phyloP scores from a whole-genome alignment of 768 basidiomycete genomes.

The Mycena vitilis region DNA sequence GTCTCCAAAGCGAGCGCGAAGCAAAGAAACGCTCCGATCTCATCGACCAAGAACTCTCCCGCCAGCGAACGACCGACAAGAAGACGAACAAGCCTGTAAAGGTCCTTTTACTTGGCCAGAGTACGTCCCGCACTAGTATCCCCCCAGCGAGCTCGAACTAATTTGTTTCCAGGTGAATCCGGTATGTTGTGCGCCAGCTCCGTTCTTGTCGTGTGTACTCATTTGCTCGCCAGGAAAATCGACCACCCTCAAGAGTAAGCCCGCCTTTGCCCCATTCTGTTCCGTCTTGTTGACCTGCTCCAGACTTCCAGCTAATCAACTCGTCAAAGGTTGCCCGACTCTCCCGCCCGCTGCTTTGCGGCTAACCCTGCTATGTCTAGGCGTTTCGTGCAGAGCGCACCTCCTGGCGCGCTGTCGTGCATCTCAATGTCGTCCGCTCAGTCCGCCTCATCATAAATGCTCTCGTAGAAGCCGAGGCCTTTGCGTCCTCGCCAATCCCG shows the following conservation, averaged over 20 bases:
- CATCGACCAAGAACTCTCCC: constrained; percentile 57
- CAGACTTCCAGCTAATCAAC: constrained; percentile 59
- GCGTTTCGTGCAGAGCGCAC: constrained; percentile 57
- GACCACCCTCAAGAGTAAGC: constrained; percentile 69
- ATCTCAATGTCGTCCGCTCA: constrained; percentile 63
- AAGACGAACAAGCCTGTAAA: constrained; percentile 51
- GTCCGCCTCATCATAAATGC: constrained; percentile 54
- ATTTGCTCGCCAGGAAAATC: constrained; percentile 59
- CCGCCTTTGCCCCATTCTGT: background rate
- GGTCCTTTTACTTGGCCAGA: constrained; percentile 60
- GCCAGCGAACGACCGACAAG: constrained; percentile 49
- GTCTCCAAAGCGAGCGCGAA: constrained; percentile 50
- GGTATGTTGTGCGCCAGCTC: constrained; percentile 44
- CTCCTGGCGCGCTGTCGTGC: constrained; percentile 61
- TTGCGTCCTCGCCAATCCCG: constrained; percentile 14
- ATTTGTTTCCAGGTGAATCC: constrained; percentile 47
- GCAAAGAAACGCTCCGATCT: constrained; percentile 57
- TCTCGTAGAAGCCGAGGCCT: constrained; percentile 36
- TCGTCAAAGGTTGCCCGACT: constrained; percentile 49
- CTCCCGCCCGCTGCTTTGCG: too few relatives aligned
- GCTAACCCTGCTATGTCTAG: constrained; percentile 16
- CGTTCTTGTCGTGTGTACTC: background rate
- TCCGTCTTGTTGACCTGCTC: background rate
- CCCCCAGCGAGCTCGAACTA: too few relatives aligned
- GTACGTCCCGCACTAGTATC: constrained; percentile 19